These are phyloP conservation scores for Heliamphora pulchella DNA, from an alignment of 179 eudicot species.

Conservation along the genomic window DNA sequence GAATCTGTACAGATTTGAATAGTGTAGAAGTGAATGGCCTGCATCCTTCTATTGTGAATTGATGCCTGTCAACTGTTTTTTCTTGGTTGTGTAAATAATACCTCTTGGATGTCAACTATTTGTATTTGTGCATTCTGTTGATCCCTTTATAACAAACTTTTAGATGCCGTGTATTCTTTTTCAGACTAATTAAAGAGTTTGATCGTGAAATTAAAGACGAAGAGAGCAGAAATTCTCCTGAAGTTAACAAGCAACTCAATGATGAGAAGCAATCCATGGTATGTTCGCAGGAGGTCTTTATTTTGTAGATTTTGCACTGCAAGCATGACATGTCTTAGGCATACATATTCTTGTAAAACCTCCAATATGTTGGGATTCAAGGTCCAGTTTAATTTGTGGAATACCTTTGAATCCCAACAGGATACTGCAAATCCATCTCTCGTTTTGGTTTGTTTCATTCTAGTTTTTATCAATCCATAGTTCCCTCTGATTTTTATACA, in stretches of 20 bases:
- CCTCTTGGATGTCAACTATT: background rate
- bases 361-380: background rate
- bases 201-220: constrained; percentile 95
- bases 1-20: background rate
- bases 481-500: background rate
- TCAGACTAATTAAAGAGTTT: constrained; percentile 85
- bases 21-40: background rate
- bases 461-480: background rate
- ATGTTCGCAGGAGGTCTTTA: constrained; percentile 12
- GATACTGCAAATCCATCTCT: background rate
- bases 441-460: background rate
- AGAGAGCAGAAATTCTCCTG: constrained; percentile 66
- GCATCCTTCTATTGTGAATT: background rate
- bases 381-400: background rate
- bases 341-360: background rate
- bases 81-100: background rate
- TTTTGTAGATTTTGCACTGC: background rate
- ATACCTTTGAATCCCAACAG: background rate
- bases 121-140: background rate
- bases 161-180: constrained; percentile 6
- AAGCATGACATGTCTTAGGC: background rate
- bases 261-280: constrained; percentile 95
- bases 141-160: background rate
- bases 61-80: background rate
- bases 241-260: constrained; percentile 77